These are phyloP conservation scores for Hibiscus mutabilis DNA, from an alignment of 345 rosid species.

Conservation along the genomic window DNA sequence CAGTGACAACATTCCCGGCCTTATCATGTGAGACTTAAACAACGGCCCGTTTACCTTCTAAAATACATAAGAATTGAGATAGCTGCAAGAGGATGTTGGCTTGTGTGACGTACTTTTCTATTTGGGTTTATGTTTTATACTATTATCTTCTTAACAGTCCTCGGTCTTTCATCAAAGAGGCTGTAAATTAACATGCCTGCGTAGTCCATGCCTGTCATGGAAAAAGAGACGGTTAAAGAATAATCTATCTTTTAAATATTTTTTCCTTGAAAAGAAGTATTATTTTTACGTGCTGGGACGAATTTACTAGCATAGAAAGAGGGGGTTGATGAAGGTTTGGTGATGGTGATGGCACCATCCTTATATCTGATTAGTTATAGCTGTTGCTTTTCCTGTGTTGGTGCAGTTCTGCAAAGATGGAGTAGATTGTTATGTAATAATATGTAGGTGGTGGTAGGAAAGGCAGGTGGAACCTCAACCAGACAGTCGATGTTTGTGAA, in stretches of 20 bases:
- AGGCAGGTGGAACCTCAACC: conserved; percentile 20
- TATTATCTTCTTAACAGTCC: conserved; percentile 16
- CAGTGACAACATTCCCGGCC: conserved; percentile 44
- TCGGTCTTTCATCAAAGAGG: conserved; percentile 13
- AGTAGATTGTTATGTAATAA: conserved; percentile 17
- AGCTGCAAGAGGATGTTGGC: conserved; percentile 9
- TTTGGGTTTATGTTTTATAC: background rate
- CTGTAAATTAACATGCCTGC: background rate
- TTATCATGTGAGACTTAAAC: conserved; percentile 31
- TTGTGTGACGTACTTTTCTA: conserved; percentile 4
- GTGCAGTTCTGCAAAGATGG: conserved; percentile 31
- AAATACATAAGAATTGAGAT: background rate
- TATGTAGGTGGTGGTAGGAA: conserved; percentile 17
- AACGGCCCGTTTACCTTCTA: background rate
- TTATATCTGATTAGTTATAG: background rate
- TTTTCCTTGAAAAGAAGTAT: background rate
- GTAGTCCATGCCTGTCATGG: background rate
- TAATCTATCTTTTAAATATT: background rate
- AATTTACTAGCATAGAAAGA: background rate
- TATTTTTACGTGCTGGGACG: background rate
- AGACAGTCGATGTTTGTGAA: conserved; percentile 11
- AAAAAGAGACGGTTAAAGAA: conserved; percentile 11
- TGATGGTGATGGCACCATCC: background rate
- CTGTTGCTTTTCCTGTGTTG: background rate
- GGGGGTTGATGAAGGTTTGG: background rate